Percentiles rank a stretch among this genome's conserved stretches.
These are phyloP conservation scores for Handroanthus guayacan DNA, from an alignment of 257 asterid genomes.

Conservation along the genomic window DNA sequence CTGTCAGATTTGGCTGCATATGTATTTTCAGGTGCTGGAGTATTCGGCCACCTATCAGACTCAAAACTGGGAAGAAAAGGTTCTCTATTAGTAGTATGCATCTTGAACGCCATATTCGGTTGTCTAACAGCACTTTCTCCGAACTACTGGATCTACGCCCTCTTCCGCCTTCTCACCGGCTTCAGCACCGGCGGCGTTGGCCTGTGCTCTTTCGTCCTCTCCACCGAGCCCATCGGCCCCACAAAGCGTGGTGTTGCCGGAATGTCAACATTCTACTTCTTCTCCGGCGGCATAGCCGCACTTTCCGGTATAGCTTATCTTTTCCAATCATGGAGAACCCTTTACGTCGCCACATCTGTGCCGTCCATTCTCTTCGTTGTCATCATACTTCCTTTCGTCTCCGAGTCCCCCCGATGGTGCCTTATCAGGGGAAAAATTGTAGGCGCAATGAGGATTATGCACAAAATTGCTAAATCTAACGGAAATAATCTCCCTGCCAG, in stretches of 20 bases:
- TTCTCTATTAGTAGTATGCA: constrained; percentile 67
- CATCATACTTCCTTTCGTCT: constrained; percentile 63
- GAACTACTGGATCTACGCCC: constrained; percentile 58
- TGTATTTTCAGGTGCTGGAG: constrained; percentile 74
- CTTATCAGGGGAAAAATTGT: constrained; percentile 62
- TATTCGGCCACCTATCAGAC: constrained; percentile 91
- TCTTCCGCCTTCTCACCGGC: constrained; percentile 78
- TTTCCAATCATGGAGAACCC: constrained; percentile 73
- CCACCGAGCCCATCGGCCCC: constrained; percentile 92
- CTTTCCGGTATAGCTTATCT: constrained; percentile 72
- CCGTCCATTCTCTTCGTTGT: constrained; percentile 67
- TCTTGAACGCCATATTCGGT: constrained; percentile 76
- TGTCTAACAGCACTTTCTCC: constrained; percentile 76
- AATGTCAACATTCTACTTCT: constrained; percentile 94
- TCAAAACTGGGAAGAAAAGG: constrained; percentile 86
- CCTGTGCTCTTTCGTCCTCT: constrained; percentile 84
- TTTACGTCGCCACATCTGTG: constrained; percentile 69
- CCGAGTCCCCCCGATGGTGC: constrained; percentile 93
- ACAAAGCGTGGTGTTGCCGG: constrained; percentile 76
- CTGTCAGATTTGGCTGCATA: neutral
- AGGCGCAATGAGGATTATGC: constrained; percentile 67
- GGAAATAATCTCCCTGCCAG: constrained; percentile 55
- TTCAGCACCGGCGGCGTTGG: constrained; percentile 94
- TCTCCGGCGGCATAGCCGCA: constrained; percentile 78
- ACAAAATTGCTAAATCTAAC: constrained; percentile 59